Percentiles rank a stretch among this genome's conserved stretches.
These are phyloP conservation scores for Paecilomyces sp. DNA, from an alignment of 2,329 filamentous ascomycete species.

Conservation along the genomic window DNA sequence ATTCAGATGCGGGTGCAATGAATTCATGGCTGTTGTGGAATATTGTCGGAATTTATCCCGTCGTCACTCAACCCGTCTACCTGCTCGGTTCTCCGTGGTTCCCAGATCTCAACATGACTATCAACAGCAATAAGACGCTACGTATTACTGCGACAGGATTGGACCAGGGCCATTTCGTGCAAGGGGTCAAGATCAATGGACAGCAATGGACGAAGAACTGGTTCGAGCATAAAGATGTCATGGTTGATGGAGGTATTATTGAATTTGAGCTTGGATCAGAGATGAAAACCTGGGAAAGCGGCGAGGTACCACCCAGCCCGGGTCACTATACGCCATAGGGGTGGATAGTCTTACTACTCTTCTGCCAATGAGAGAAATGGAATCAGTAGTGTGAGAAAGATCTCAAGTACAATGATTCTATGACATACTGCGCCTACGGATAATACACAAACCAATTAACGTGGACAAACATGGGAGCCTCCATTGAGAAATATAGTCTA, in stretches of 20 bases:
- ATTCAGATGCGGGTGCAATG: conserved; percentile 56
- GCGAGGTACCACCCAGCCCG: conserved; percentile 45
- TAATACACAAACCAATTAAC: too few species aligned
- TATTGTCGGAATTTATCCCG: conserved; percentile 43
- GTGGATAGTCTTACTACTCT: neutral
- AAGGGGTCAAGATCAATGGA: conserved; percentile 48
- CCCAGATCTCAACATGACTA: conserved; percentile 25
- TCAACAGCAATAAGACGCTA: conserved; percentile 27
- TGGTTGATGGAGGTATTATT: conserved; percentile 36
- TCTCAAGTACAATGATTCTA: too few species aligned
- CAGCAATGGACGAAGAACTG: conserved; percentile 47
- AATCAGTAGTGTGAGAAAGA: too few species aligned
- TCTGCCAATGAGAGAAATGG: too few species aligned
- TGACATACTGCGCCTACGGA: too few species aligned
- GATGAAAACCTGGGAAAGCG: conserved; percentile 40
- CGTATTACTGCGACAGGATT: conserved; percentile 42
- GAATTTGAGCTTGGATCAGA: conserved; percentile 40
- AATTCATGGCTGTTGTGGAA: conserved; percentile 47
- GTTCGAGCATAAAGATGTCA: conserved; percentile 46
- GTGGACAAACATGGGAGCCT: too few species aligned
- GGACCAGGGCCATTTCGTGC: conserved; percentile 44
- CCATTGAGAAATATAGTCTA: too few species aligned
- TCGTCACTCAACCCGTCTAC: conserved; percentile 43
- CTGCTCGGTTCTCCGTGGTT: conserved; percentile 43
- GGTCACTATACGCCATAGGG: conserved; percentile 23